Base-by-base conservation (phyloP, 2,329 filamentous ascomycete species). In the Monosporascus sp. region DNA sequence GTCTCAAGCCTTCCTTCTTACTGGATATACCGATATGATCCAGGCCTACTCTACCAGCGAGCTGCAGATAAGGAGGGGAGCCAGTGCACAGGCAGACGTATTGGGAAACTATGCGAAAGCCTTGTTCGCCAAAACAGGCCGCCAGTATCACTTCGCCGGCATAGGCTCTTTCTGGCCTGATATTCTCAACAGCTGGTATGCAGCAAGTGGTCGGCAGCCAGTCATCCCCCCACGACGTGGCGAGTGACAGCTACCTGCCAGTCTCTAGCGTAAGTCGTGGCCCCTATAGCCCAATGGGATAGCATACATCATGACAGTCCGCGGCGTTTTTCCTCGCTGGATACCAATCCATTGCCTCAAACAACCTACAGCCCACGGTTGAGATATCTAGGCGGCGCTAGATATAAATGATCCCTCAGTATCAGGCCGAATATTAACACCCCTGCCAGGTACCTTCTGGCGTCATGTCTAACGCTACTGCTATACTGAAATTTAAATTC, bases 21-120 rank as follows among this genome's bases (percentile, higher is more conserved):
- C 52, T 43, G 52, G 51, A 17, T 56, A 54, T 36, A 56, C 54
- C 11, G 54, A 56, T 35, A 54, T 54, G 52, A 51, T 56, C 9
- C 50, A 48, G n/a, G 38, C 50, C 1, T 55, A 49, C 25, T 55
- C 50, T 8, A 45, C 24, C 5, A 50, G 50, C 22, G 50, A 53
- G 39, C 44, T 55, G 7, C 50, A 55, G 27, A 35, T 38, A 9
- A 24, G 53, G 25, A 20, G 48, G n/a, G 50, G 38, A 17, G 43
- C n/a, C n/a, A 36, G 27, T 18, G 22, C 41, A 39, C 35, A 44
- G 31, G 24, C 53, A 17, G 50, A 50, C 15, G 17, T 50, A n/a
- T 17, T 50, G 3, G 15, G 27, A 20, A 36, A 9, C 20, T 38
- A 49, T 24, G 45, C 54, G 31, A 48, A 39, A 22, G 27, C 20